phyloP scores from a whole-genome alignment of 768 basidiomycete species.

The Galerina marginata region DNA sequence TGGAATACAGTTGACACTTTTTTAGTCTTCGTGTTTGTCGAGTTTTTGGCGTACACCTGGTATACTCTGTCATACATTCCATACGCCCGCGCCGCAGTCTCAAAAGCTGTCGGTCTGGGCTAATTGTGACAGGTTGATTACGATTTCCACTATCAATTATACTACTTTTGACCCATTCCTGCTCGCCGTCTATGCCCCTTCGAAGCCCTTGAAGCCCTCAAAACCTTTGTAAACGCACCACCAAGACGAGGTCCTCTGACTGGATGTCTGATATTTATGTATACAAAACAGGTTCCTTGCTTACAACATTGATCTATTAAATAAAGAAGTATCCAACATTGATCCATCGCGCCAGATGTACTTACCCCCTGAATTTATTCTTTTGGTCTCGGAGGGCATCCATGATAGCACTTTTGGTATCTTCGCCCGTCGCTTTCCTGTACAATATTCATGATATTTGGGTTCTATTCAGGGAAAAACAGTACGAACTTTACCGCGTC shows the following conservation, averaged over 20 bases:
- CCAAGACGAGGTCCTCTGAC: too few relatives aligned
- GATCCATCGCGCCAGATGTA: neutral
- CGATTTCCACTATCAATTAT: too few relatives aligned
- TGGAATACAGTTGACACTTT: conserved; percentile 11
- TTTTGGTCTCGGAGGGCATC: conserved; percentile 79
- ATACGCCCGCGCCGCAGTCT: conserved; percentile 79
- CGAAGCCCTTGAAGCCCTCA: too few relatives aligned
- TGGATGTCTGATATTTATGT: neutral
- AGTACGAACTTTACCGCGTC: conserved; percentile 64
- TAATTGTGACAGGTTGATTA: conserved; percentile 21
- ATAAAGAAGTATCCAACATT: neutral
- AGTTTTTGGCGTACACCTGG: conserved; percentile 93
- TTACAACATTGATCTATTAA: conserved; percentile 22
- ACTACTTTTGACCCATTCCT: too few relatives aligned
- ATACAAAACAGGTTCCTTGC: neutral
- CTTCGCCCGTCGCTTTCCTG: conserved; percentile 54
- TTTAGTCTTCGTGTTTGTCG: conserved; percentile 87
- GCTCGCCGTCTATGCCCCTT: too few relatives aligned
- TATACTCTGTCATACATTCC: conserved; percentile 90
- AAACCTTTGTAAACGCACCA: too few relatives aligned
- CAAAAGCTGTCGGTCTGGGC: conserved; percentile 63
- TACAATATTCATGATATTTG: conserved; percentile 1
- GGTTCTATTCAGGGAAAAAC: neutral
- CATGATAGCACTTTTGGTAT: conserved; percentile 68
- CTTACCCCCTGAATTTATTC: conserved; percentile 78